Evolutionary conservation across 768 basidiomycete species (phyloP).

Genomic region (Paxillus ammoniavirescens): DNA sequence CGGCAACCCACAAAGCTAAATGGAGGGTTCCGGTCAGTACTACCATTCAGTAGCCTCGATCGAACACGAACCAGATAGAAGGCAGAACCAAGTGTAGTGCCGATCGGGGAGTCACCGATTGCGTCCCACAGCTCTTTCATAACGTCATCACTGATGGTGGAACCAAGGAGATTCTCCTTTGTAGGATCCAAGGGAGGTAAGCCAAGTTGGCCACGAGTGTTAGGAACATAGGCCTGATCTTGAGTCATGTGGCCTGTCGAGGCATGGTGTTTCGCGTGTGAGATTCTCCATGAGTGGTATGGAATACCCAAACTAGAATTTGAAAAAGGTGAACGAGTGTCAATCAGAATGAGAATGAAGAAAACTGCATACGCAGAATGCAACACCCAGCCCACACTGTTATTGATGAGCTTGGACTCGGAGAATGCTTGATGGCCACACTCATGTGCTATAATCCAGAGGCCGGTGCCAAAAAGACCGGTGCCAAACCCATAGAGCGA

Average conservation of each 20-base stretch:
- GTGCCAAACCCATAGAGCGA: conserved; percentile 76
- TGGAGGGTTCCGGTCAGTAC: neutral
- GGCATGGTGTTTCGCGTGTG: conserved; percentile 94
- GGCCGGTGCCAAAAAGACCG: conserved; percentile 86
- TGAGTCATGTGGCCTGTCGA: conserved; percentile 91
- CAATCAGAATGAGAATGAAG: conserved; percentile 12
- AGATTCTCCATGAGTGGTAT: conserved; percentile 95
- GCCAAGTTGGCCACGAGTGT: conserved; percentile 74
- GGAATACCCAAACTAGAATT: conserved; percentile 80
- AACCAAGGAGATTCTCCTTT: conserved; percentile 64
- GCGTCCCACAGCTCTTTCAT: conserved; percentile 80
- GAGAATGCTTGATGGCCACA: conserved; percentile 98
- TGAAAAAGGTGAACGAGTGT: conserved; percentile 7
- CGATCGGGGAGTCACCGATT: conserved; percentile 87
- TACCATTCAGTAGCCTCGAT: neutral
- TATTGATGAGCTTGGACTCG: conserved; percentile 87
- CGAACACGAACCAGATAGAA: conserved; percentile 55
- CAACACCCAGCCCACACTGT: conserved; percentile 87
- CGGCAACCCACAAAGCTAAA: conserved; percentile 80
- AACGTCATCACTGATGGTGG: conserved; percentile 63
- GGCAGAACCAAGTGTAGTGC: conserved; percentile 50
- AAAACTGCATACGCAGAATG: conserved; percentile 72
- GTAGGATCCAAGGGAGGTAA: conserved; percentile 64
- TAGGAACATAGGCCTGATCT: conserved; percentile 94
- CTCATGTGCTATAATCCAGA: conserved; percentile 95